Evolutionary conservation across 2,329 filamentous ascomycete genomes (phyloP).

Genomic region (Fusarium nodosum): DNA sequence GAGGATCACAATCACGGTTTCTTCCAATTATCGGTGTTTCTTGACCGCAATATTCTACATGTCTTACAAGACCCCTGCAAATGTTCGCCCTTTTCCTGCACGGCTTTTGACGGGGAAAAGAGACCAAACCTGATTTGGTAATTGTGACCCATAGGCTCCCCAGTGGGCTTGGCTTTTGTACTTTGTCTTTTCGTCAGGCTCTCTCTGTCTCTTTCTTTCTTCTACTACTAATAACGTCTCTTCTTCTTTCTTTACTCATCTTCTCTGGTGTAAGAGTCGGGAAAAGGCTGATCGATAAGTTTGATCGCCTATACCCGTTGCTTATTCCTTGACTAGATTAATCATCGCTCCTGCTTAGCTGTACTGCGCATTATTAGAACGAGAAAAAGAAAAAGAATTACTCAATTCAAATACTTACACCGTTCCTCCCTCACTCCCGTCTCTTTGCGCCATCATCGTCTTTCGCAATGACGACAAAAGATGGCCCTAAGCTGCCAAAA

Average conservation of each 20-base stretch:
- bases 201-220: neutral
- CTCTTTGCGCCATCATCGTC: conserved; percentile 21
- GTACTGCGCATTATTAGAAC: neutral
- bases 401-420: conserved; percentile 10
- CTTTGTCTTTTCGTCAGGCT: conserved; percentile 18
- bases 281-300: conserved; percentile 10
- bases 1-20: neutral
- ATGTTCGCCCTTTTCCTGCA: conserved; percentile 24
- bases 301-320: conserved; percentile 3
- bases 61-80: conserved; percentile 23
- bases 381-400: conserved; percentile 24
- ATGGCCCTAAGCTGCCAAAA: conserved; percentile 75
- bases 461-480: conserved; percentile 44
- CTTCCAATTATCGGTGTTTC: conserved; percentile 25
- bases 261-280: conserved; percentile 15
- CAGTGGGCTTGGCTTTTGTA: conserved; percentile 16
- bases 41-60: conserved; percentile 24
- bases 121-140: conserved; percentile 33
- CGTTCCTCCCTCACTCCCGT: conserved; percentile 1
- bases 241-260: conserved; percentile 9
- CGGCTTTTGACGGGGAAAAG: neutral
- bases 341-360: neutral
- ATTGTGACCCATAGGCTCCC: conserved; percentile 21
- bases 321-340: neutral
- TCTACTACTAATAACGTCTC: neutral